Evolutionary conservation across 2,329 filamentous ascomycete genomes (phyloP).

Genomic region (Knufia petricola): DNA sequence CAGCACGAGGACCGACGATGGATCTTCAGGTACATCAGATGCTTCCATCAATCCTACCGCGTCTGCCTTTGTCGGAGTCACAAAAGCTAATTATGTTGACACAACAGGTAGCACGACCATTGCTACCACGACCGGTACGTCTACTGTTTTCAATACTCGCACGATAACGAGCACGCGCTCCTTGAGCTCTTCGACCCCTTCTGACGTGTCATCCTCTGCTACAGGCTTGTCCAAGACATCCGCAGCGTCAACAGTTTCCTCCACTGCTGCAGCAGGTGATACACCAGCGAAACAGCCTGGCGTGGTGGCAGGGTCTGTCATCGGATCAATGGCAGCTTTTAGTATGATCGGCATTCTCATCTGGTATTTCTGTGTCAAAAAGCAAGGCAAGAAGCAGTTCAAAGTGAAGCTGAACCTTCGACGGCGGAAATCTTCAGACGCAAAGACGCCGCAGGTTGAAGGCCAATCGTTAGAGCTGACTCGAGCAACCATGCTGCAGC

Average conservation of each 20-base stretch:
- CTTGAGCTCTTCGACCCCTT: not conserved
- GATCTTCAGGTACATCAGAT: not conserved
- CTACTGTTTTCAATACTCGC: not conserved
- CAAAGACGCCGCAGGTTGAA: conserved; percentile 4
- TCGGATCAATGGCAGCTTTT: conserved; percentile 7
- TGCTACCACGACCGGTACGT: conserved; percentile 4
- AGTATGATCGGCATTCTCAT: conserved; percentile 3
- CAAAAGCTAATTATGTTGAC: not conserved
- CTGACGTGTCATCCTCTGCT: not conserved
- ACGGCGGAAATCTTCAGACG: not conserved
- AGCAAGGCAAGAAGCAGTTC: not conserved
- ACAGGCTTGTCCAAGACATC: not conserved
- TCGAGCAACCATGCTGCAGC: conserved; percentile 5
- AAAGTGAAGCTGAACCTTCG: not conserved
- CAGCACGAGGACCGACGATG: not conserved
- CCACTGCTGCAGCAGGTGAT: not conserved
- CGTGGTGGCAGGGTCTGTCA: conserved; percentile 1
- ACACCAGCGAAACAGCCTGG: not conserved
- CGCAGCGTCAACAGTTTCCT: not conserved
- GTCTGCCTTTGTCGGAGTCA: not conserved
- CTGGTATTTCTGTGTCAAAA: not conserved
- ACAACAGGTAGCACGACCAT: not conserved
- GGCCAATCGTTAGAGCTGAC: conserved; percentile 4
- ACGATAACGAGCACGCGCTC: conserved; percentile 2
- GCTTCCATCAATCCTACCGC: not conserved